Conservation (phyloP, 768 basidiomycete species). For the Calvatia gigantea region DNA sequence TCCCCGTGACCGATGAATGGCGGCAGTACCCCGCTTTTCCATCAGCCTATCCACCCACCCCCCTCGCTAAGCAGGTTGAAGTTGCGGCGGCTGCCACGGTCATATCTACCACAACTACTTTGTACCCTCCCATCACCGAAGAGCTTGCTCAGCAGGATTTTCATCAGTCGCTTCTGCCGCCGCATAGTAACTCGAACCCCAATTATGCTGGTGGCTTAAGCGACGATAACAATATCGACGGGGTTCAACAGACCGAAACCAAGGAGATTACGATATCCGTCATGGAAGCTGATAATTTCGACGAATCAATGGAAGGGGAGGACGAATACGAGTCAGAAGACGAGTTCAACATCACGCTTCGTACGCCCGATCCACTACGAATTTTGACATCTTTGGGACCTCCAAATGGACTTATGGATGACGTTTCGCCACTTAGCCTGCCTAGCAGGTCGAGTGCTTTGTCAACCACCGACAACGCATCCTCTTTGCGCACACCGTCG, state of each 20-base stretch:
- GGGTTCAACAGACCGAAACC: slow-evolving; percentile 33
- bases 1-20: slow-evolving; percentile 54
- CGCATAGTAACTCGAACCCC: slow-evolving; percentile 56
- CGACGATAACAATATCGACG: slow-evolving; percentile 39
- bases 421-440: slow-evolving; percentile 20
- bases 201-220: slow-evolving; percentile 58
- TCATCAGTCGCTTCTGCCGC: slow-evolving; percentile 65
- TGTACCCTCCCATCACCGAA: slow-evolving; percentile 36
- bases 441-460: slow-evolving; percentile 33
- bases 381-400: slow-evolving; percentile 5
- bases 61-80: slow-evolving; percentile 37
- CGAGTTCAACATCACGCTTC: slow-evolving; percentile 63
- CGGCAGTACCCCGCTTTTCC: slow-evolving; percentile 71
- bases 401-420: background rate
- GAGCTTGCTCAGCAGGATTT: slow-evolving; percentile 55
- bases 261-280: slow-evolving; percentile 27
- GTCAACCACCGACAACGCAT: slow-evolving; percentile 34
- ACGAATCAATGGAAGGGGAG: slow-evolving; percentile 18
- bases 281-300: slow-evolving; percentile 29
- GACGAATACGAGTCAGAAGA: slow-evolving; percentile 50
- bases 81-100: slow-evolving; percentile 23
- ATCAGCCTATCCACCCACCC: slow-evolving; percentile 74
- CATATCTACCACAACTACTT: slow-evolving; percentile 14
- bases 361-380: slow-evolving; percentile 46
- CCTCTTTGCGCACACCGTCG: slow-evolving; percentile 35